phyloP scores from a whole-genome alignment of 495 filamentous ascomycete species.

The Podospora comata region DNA sequence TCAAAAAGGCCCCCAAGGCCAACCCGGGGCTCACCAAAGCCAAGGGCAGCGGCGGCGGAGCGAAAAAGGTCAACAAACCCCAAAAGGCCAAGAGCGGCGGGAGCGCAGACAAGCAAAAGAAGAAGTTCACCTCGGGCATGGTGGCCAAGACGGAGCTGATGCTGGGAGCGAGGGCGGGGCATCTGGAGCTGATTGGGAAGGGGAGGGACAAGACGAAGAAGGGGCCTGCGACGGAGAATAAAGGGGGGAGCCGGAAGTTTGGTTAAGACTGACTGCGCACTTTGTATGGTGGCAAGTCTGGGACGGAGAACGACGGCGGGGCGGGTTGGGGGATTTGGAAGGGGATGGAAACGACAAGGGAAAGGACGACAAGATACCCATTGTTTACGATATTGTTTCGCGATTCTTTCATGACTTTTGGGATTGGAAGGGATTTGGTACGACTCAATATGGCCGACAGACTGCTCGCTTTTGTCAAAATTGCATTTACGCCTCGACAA shows the following conservation, averaged over 20 bases:
- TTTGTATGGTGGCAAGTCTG: neutral
- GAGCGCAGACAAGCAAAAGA: conserved; percentile 42
- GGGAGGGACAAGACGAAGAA: conserved; percentile 40
- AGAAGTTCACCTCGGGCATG: conserved; percentile 43
- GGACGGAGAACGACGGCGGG: neutral
- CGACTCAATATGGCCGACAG: neutral
- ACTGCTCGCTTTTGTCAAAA: neutral
- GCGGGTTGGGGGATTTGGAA: neutral
- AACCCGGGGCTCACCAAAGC: conserved; percentile 26
- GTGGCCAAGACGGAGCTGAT: conserved; percentile 44
- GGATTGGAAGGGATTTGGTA: neutral
- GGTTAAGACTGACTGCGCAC: conserved; percentile 32
- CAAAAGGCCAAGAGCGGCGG: conserved; percentile 36
- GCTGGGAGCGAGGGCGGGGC: conserved; percentile 47
- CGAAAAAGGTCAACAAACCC: conserved; percentile 26
- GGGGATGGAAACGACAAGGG: neutral
- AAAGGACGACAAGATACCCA: neutral
- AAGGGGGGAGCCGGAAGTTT: conserved; percentile 50
- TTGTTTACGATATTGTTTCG: neutral
- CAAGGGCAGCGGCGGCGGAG: conserved; percentile 32
- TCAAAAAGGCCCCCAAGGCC: conserved; percentile 36
- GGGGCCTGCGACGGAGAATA: conserved; percentile 21
- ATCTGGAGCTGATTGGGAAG: conserved; percentile 49
- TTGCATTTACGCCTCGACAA: neutral
- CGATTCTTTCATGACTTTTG: neutral